Conservation (phyloP, 768 basidiomycete genomes). For the Calocera cornea region DNA sequence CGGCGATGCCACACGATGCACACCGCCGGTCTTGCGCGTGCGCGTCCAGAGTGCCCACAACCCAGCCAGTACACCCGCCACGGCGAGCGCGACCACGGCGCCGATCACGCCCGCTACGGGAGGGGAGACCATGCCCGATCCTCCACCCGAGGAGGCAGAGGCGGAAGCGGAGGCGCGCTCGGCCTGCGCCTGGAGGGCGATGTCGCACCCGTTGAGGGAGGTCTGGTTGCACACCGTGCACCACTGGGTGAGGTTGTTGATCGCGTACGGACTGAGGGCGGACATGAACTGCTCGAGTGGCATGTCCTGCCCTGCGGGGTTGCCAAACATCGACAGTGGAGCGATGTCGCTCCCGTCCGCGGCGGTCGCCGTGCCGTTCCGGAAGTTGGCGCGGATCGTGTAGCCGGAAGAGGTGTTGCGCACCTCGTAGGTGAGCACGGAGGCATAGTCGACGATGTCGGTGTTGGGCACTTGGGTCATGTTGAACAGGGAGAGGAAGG, state of each 20-base stretch:
- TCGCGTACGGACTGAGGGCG: conserved; percentile 7
- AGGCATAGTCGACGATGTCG: conserved; percentile 12
- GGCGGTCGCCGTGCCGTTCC: conserved; percentile 9
- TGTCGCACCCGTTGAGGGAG: conserved; percentile 5
- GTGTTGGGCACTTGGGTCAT: conserved; percentile 34
- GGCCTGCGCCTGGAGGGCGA: conserved; percentile 6
- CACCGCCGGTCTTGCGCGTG: background rate
- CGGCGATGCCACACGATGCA: background rate
- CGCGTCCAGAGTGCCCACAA: background rate
- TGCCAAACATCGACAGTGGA: conserved; percentile 7
- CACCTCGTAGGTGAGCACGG: conserved; percentile 10
- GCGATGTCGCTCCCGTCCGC: conserved; percentile 11
- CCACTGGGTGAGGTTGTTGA: conserved; percentile 10
- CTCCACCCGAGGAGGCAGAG: background rate
- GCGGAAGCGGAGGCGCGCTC: background rate
- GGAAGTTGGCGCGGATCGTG: conserved; percentile 9
- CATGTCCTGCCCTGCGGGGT: background rate
- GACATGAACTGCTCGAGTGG: conserved; percentile 7
- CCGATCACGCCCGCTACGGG: conserved; percentile 15
- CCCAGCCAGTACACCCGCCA: conserved; percentile 3
- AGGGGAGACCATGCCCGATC: background rate
- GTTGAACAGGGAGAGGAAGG: conserved; percentile 81
- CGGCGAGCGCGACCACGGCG: conserved; percentile 9
- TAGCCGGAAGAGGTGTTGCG: conserved; percentile 7
- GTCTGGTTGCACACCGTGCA: conserved; percentile 11